Evolutionary conservation across 306 rosid genomes (phyloP).

Genomic region (Pyrus pyrifolia): DNA sequence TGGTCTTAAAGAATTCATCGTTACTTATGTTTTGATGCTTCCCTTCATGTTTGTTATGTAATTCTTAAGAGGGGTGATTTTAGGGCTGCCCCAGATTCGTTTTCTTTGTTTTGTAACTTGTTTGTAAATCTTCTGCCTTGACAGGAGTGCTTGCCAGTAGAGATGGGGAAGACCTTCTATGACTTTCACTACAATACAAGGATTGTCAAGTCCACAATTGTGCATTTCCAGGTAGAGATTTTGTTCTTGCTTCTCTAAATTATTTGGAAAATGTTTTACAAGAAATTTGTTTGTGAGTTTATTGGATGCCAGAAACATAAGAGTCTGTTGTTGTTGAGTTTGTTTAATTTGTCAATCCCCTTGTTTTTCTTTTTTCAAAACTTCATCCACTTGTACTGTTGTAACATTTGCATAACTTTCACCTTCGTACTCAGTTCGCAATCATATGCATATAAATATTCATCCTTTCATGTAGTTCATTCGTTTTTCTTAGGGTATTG

Average conservation of each 20-base stretch:
- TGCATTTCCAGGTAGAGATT: conserved; percentile 86
- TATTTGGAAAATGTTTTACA: neutral
- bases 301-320: neutral
- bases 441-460: neutral
- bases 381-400: neutral
- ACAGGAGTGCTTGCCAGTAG: conserved; percentile 68
- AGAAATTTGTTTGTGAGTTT: neutral
- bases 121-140: neutral
- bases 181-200: conserved; percentile 92
- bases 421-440: neutral
- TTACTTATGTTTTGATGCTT: neutral
- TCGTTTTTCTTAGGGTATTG: neutral
- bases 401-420: neutral
- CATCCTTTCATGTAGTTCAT: neutral
- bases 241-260: neutral
- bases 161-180: conserved; percentile 58
- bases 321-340: neutral
- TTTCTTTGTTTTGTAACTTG: neutral
- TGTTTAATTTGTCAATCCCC: neutral
- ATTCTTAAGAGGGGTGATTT: too few species aligned
- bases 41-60: neutral
- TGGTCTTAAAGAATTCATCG: neutral
- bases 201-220: conserved; percentile 81
- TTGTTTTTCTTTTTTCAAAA: neutral
- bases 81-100: neutral